These are phyloP conservation scores for Pseudisothecium myosuroides DNA, from an alignment of 225 moss, liverwort and hornwort genomes.

Conservation along the genomic window DNA sequence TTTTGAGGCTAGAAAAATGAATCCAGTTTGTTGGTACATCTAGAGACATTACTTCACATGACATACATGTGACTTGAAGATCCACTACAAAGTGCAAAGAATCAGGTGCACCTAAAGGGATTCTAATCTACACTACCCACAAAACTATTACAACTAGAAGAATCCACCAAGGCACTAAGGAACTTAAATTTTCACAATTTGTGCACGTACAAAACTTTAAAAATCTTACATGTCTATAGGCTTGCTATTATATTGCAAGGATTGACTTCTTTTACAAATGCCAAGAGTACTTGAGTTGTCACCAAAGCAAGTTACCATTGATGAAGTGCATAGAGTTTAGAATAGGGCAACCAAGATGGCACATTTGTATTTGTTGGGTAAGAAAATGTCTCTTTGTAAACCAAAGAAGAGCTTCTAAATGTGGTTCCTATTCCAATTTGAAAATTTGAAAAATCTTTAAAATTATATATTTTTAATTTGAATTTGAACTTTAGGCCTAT, in stretches of 20 bases:
- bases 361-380: neutral
- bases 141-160: neutral
- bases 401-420: too few species aligned
- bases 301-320: neutral
- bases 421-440: too few species aligned
- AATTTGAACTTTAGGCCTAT: too few species aligned
- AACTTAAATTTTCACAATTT: too few species aligned
- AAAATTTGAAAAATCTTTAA: too few species aligned
- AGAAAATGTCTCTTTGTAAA: neutral
- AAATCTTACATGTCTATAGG: neutral
- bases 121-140: too few species aligned
- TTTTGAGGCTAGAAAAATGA: neutral
- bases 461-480: too few species aligned
- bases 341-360: accelerated
- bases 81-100: too few species aligned
- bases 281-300: neutral
- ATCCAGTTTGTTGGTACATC: neutral
- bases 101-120: too few species aligned
- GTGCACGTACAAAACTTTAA: neutral
- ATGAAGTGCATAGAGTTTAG: neutral
- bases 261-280: neutral
- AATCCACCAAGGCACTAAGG: neutral
- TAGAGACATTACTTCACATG: neutral
- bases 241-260: neutral
- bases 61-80: neutral